Evolutionary conservation across 495 filamentous ascomycete genomes (phyloP).

Genomic region (Neurospora sp.): DNA sequence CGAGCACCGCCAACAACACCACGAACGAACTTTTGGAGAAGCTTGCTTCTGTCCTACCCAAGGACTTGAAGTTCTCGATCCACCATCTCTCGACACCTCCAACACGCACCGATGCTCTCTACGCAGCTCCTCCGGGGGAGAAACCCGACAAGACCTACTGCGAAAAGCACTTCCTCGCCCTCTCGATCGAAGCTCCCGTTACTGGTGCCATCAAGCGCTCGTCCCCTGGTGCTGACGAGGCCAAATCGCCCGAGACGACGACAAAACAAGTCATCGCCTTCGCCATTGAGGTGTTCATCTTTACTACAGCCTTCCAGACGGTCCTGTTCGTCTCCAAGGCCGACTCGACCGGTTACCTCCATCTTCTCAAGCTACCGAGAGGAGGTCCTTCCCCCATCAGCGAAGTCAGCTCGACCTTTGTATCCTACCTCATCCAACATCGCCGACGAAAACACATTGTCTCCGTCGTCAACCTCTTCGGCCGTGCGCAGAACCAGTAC

Average conservation of each 20-base stretch:
- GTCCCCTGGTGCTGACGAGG: slow-evolving; percentile 19
- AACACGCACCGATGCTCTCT: slow-evolving; percentile 59
- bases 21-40: slow-evolving; percentile 27
- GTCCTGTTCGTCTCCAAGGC: slow-evolving; percentile 95
- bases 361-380: slow-evolving; percentile 48
- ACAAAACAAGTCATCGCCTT: slow-evolving; percentile 31
- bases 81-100: slow-evolving; percentile 87
- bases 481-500: slow-evolving; percentile 86
- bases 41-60: slow-evolving; percentile 63
- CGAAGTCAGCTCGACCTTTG: slow-evolving; percentile 61
- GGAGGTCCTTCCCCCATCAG: slow-evolving; percentile 63
- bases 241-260: slow-evolving; percentile 6
- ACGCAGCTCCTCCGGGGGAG: slow-evolving; percentile 61
- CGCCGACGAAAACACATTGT: slow-evolving; percentile 57
- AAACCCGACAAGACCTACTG: slow-evolving; percentile 67
- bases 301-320: slow-evolving; percentile 65
- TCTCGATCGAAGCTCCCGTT: slow-evolving; percentile 45
- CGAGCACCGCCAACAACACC: slow-evolving; percentile 2
- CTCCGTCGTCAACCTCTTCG: slow-evolving; percentile 82
- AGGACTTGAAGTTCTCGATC: slow-evolving; percentile 57
- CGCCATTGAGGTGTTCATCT: slow-evolving; percentile 52
- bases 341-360: slow-evolving; percentile 84
- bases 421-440: slow-evolving; percentile 60
- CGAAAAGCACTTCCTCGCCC: slow-evolving; percentile 76
- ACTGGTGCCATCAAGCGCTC: slow-evolving; percentile 11